Evolutionary conservation across 2,329 filamentous ascomycete genomes (phyloP).

Genomic region (Chaetomium strumarium): DNA sequence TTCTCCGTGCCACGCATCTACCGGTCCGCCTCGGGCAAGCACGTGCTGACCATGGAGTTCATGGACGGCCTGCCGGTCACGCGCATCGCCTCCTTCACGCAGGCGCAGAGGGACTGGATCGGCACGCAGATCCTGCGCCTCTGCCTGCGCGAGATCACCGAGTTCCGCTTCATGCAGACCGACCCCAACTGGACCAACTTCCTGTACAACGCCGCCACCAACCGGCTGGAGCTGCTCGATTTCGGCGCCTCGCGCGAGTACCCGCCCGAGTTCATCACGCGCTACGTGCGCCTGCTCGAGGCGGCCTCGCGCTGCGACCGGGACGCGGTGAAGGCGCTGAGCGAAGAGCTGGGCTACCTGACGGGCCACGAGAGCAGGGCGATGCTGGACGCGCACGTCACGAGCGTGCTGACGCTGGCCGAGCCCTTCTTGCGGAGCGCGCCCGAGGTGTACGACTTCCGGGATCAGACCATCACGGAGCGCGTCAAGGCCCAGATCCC

Average conservation of each 20-base stretch:
- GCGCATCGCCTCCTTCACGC: constrained; percentile 63
- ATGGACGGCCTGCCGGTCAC: constrained; percentile 85
- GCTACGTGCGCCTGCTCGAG: constrained; percentile 73
- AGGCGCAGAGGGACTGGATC: constrained; percentile 90
- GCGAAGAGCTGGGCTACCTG: constrained; percentile 77
- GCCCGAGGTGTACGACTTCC: constrained; percentile 84
- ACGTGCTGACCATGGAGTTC: constrained; percentile 89
- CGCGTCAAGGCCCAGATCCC: constrained; percentile 84
- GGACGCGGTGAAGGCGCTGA: constrained; percentile 57
- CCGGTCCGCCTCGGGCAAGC: constrained; percentile 70
- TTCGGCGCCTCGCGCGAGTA: constrained; percentile 91
- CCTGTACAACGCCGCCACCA: constrained; percentile 68
- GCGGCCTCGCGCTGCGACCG: constrained; percentile 71
- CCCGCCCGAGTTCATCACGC: constrained; percentile 69
- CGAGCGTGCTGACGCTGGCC: constrained; percentile 80
- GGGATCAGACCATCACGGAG: constrained; percentile 92
- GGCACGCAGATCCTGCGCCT: constrained; percentile 88
- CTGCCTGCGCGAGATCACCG: constrained; percentile 85
- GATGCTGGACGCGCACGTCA: constrained; percentile 89
- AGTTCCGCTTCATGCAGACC: constrained; percentile 98
- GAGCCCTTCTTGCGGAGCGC: constrained; percentile 79
- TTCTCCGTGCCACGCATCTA: constrained; percentile 79
- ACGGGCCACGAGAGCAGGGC: constrained; percentile 79
- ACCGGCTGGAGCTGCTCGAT: constrained; percentile 83
- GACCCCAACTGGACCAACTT: constrained; percentile 99